phyloP scores from a whole-genome alignment of 2,329 filamentous ascomycete species.

The Diplocarpon mali region DNA sequence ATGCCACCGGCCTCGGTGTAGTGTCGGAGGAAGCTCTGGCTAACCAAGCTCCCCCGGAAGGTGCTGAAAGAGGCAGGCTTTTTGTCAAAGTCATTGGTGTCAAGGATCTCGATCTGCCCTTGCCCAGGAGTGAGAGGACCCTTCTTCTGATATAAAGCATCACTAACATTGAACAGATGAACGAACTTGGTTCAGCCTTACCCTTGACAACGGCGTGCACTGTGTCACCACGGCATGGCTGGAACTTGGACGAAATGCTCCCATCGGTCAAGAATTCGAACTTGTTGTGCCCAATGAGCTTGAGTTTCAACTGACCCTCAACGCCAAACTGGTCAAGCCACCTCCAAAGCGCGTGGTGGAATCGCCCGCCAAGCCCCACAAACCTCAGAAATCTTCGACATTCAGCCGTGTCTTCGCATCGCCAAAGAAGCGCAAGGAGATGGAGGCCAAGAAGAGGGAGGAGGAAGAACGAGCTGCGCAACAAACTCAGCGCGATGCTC shows the following conservation, averaged over 20 bases:
- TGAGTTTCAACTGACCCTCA: slow-evolving; percentile 96
- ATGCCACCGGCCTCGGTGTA: slow-evolving; percentile 48
- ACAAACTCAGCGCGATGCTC: slow-evolving; percentile 52
- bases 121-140: slow-evolving; percentile 66
- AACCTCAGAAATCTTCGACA: slow-evolving; percentile 67
- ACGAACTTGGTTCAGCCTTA: slow-evolving; percentile 87
- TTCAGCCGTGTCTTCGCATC: slow-evolving; percentile 90
- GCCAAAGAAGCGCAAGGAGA: slow-evolving; percentile 92
- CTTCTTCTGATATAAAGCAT: background rate
- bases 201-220: slow-evolving; percentile 94
- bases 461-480: slow-evolving; percentile 63
- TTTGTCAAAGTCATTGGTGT: slow-evolving; percentile 99
- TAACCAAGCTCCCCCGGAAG: slow-evolving; percentile 57
- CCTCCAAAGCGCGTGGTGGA: slow-evolving; percentile 43
- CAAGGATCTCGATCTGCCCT: slow-evolving; percentile 84
- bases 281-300: slow-evolving; percentile 93
- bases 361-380: slow-evolving; percentile 51
- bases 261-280: slow-evolving; percentile 97
- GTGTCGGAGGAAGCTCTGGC: slow-evolving; percentile 47
- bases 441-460: slow-evolving; percentile 73
- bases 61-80: slow-evolving; percentile 74
- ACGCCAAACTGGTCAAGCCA: slow-evolving; percentile 84
- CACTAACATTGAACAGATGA: slow-evolving; percentile 49
- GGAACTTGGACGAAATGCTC: slow-evolving; percentile 80
- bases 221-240: slow-evolving; percentile 96